phyloP scores from a whole-genome alignment of 768 basidiomycete genomes.

The Hygrophorus russula region DNA sequence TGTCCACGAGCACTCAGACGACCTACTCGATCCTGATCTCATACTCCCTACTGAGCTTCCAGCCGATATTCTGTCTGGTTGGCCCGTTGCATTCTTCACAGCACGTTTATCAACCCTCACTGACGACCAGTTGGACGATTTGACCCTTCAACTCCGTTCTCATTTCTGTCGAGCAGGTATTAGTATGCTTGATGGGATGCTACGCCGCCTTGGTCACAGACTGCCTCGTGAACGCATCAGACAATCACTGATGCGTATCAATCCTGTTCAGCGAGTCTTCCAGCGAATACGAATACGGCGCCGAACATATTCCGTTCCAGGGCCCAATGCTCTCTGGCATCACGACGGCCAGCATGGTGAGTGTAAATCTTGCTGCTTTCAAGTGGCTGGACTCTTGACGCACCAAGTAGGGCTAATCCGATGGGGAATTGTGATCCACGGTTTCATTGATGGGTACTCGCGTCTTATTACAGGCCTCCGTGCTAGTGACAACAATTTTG shows the following conservation, averaged over 20 bases:
- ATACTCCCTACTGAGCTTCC: not conserved
- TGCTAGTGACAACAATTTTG: conserved; percentile 27
- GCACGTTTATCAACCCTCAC: conserved; percentile 1
- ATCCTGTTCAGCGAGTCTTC: conserved; percentile 10
- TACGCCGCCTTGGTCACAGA: conserved; percentile 7
- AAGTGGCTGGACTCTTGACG: not conserved
- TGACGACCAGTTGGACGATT: conserved; percentile 8
- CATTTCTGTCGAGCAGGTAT: conserved; percentile 10
- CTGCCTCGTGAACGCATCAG: conserved; percentile 9
- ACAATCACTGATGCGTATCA: conserved; percentile 8
- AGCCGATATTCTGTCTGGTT: not conserved
- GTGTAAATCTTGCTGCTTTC: conserved; percentile 5
- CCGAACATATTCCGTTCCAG: conserved; percentile 15
- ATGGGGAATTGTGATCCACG: conserved; percentile 23
- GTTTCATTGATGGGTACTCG: conserved; percentile 22
- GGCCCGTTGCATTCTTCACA: not conserved
- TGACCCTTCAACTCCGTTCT: conserved; percentile 5
- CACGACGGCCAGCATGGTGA: conserved; percentile 28
- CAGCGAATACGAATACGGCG: conserved; percentile 10
- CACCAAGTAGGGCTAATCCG: conserved; percentile 15
- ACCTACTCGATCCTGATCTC: no score
- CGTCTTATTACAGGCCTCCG: conserved; percentile 19
- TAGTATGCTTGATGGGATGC: conserved; percentile 13
- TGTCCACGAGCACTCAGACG: conserved; percentile 4
- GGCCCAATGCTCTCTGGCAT: conserved; percentile 23